A percentile compares a stretch with the other conserved stretches of the same genome.
phyloP scores from a whole-genome alignment of 768 basidiomycete genomes.

The Kwoniella mangroviensis region DNA sequence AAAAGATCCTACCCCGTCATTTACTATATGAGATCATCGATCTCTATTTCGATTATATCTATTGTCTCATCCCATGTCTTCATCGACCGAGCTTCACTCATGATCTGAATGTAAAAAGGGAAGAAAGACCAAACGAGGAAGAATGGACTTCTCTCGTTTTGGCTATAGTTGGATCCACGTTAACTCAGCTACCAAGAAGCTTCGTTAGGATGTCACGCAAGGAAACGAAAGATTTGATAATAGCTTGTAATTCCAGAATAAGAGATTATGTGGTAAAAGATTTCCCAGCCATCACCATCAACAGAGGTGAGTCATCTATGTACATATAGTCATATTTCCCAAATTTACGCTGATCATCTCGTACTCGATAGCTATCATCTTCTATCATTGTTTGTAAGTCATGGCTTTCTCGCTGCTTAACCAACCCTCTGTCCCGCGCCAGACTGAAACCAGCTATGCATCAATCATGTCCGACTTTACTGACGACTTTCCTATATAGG shows the following conservation, averaged over 20 bases:
- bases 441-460: not conserved
- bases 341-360: not conserved
- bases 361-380: conserved; percentile 80
- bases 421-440: not conserved
- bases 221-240: conserved; percentile 79
- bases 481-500: not conserved
- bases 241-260: conserved; percentile 70
- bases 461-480: not conserved
- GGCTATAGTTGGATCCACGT: conserved; percentile 82
- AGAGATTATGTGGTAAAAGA: conserved; percentile 34
- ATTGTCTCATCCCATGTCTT: conserved; percentile 85
- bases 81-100: conserved; percentile 91
- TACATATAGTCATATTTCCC: too few species aligned
- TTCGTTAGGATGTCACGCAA: conserved; percentile 77
- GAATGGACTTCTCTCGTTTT: conserved; percentile 89
- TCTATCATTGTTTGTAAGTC: conserved; percentile 73
- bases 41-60: conserved; percentile 92
- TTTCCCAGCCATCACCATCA: conserved; percentile 35
- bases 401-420: not conserved
- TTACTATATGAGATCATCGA: conserved; percentile 80
- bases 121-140: conserved; percentile 74
- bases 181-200: conserved; percentile 84
- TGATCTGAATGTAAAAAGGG: conserved; percentile 76
- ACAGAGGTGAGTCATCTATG: conserved; percentile 32
- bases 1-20: conserved; percentile 79